Base-by-base conservation (phyloP, 352 stramenopile species). In the Nothophytophthora sp. region DNA sequence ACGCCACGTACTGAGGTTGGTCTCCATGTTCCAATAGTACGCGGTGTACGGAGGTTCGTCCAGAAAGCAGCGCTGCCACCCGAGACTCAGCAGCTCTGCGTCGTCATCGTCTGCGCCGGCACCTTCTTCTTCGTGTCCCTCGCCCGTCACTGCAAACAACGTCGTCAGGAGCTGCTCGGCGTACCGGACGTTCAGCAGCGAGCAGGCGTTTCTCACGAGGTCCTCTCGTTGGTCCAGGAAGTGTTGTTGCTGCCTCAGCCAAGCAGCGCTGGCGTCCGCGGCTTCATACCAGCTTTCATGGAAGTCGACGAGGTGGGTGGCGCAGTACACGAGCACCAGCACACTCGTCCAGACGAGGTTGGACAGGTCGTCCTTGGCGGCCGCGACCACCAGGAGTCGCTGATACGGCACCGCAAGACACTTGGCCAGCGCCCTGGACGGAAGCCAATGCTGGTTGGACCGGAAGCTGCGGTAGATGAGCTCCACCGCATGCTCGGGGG, bases 11-110 rank as follows among this genome's bases (percentile, higher is more conserved):
- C 67, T 85, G 16, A 74, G 54, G 47, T 73, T 77, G 11, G 67
- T 85, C 24, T 63, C 62, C 34, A 70, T 58, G 33, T 86, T 88
- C 72, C 73, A 88, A 36, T 81, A 88, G 58, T 88, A 88, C 4
- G 64, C 60, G 8, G 74, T 72, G 47, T 83, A 88, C 8, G 77
- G 77, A 16, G 77, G 74, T 37, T 84, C 69, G 35, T 83, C 56
- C 10, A 88, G 24, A 32, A 70, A 84, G 24, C 59, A 80, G 2
- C 61, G 57, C 36, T 85, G 75, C 77, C 77, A 88, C 1, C 58
- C 58, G 32, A 84, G 66, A n/a, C 67, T 62, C n/a, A 62, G 32
- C 15, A 85, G 42, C 6, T 46, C 50, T 9, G 46, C 59, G 22
- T 67, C 65, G 29, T 35, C 16, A 63, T 25, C 11, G 55, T 51